phyloP scores from a whole-genome alignment of 2,329 filamentous ascomycete genomes.

The Penicillium sumatraense region DNA sequence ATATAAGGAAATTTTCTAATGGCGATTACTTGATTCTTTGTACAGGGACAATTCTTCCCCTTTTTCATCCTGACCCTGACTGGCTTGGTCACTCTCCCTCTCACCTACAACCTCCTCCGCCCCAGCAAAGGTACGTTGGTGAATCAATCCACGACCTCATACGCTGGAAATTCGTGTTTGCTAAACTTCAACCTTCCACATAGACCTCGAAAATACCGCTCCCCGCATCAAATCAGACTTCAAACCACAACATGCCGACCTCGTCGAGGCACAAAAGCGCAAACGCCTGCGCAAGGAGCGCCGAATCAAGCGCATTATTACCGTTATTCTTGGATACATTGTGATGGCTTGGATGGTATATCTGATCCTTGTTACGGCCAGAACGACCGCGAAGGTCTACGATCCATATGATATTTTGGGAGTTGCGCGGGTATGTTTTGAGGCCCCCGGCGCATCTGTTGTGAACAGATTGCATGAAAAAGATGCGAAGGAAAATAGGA shows the following conservation, averaged over 20 bases:
- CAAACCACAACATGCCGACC: constrained; percentile 78
- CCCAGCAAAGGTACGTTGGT: constrained; percentile 66
- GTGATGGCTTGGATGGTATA: constrained; percentile 91
- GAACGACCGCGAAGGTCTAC: constrained; percentile 77
- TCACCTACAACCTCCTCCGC: constrained; percentile 86
- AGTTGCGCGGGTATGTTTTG: constrained; percentile 70
- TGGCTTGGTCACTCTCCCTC: constrained; percentile 82
- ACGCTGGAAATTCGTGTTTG: neutral
- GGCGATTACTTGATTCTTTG: neutral
- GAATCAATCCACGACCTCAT: neutral
- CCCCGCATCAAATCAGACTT: constrained; percentile 82
- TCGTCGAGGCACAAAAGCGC: constrained; percentile 80
- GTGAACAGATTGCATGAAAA: neutral
- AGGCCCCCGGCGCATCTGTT: neutral
- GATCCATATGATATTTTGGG: constrained; percentile 96
- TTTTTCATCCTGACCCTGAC: constrained; percentile 96
- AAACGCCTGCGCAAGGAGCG: constrained; percentile 90
- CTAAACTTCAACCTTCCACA: constrained; percentile 25
- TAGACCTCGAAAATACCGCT: constrained; percentile 76
- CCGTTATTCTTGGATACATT: constrained; percentile 77
- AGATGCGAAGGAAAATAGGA: too few species aligned
- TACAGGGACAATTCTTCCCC: constrained; percentile 96
- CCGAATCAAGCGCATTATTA: constrained; percentile 80
- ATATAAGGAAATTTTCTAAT: neutral
- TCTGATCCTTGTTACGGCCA: constrained; percentile 79